Evolutionary conservation across 2,329 filamentous ascomycete species (phyloP).

Genomic region (Pseudocercospora fuligena): DNA sequence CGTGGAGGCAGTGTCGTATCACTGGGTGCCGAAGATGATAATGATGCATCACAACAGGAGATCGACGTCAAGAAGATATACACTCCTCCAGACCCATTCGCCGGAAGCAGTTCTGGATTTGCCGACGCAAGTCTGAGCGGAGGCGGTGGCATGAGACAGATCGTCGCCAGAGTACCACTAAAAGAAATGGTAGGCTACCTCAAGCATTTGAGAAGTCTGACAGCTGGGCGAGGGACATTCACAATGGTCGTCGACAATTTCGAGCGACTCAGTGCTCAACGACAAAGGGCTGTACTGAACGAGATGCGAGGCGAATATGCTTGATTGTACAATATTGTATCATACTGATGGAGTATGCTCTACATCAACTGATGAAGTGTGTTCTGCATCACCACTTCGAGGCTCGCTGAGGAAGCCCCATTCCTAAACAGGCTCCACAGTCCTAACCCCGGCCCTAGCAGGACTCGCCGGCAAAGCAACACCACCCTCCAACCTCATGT

Average conservation of each 20-base stretch:
- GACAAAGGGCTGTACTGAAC: slow-evolving; percentile 61
- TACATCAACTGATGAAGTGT: background rate
- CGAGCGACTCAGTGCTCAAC: slow-evolving; percentile 66
- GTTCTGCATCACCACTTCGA: background rate
- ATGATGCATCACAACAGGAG: slow-evolving; percentile 16
- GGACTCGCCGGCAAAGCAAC: slow-evolving; percentile 28
- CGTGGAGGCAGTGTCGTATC: slow-evolving; percentile 76
- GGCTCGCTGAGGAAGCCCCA: background rate
- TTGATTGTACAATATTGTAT: slow-evolving; percentile 11
- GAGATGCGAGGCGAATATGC: slow-evolving; percentile 40
- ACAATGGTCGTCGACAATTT: slow-evolving; percentile 76
- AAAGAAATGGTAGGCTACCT: slow-evolving; percentile 98
- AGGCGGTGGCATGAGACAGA: slow-evolving; percentile 50
- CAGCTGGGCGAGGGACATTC: slow-evolving; percentile 79
- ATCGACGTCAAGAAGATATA: slow-evolving; percentile 81
- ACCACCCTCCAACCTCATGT: slow-evolving; percentile 29
- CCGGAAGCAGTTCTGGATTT: slow-evolving; percentile 26
- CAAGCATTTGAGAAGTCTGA: slow-evolving; percentile 85
- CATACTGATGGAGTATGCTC: background rate
- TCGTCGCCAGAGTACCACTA: slow-evolving; percentile 85
- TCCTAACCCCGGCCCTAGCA: slow-evolving; percentile 18
- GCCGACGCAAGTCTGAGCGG: slow-evolving; percentile 25
- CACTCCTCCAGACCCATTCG: slow-evolving; percentile 84
- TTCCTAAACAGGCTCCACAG: slow-evolving; percentile 28
- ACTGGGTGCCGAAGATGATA: slow-evolving; percentile 53